Conservation (phyloP, 805 yeast genomes). For the Pichia rugopelliculosa region DNA sequence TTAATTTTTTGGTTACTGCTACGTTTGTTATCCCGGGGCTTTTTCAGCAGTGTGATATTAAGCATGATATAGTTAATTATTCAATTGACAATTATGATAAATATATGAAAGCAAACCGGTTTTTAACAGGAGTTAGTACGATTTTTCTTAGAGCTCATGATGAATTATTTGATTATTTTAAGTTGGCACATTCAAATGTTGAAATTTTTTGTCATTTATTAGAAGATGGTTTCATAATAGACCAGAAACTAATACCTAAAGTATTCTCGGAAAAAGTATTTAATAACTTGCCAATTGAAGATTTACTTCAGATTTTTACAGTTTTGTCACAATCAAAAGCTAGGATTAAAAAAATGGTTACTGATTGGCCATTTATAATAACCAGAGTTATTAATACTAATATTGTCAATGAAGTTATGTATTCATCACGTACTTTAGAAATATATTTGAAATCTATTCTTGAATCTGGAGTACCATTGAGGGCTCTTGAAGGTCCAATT, state of each 20-base stretch:
- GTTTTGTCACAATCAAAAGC: conserved; percentile 18
- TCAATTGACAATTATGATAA: conserved; percentile 10
- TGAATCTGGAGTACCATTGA: conserved; percentile 1
- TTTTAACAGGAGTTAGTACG: conserved; percentile 25
- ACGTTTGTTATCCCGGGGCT: conserved; percentile 8
- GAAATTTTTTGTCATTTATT: conserved; percentile 4
- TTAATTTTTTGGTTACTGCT: conserved; percentile 4
- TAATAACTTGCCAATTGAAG: conserved; percentile 14
- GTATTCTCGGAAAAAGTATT: not conserved
- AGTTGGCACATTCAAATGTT: conserved; percentile 9
- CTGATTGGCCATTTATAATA: conserved; percentile 16
- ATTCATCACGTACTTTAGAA: not conserved
- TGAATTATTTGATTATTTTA: conserved; percentile 14
- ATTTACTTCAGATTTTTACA: conserved; percentile 9
- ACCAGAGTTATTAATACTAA: not conserved
- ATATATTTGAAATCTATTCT: not conserved
- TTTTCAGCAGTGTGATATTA: conserved; percentile 20
- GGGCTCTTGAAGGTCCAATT: not conserved
- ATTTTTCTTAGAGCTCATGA: conserved; percentile 15
- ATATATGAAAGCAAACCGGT: conserved; percentile 14
- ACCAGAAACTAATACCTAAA: not conserved
- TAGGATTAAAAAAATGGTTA: conserved; percentile 20
- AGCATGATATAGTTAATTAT: conserved; percentile 18
- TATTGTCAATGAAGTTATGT: not conserved
- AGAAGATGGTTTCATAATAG: not conserved